Conservation (phyloP, 352 stramenopile species). For the Peronospora destructor region DNA sequence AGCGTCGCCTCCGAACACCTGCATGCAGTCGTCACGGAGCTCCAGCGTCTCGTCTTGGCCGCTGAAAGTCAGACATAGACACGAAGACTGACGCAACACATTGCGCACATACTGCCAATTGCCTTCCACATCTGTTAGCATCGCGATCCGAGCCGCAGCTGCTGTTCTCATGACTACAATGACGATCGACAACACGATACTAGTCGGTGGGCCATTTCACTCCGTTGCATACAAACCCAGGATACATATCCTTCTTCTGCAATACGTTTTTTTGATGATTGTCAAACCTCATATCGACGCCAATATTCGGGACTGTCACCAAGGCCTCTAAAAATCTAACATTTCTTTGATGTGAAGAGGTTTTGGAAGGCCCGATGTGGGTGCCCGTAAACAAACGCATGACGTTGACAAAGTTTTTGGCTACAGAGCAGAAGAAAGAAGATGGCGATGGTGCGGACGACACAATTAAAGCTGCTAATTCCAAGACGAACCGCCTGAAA, state of each 20-base stretch:
- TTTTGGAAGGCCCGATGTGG: constrained; percentile 62
- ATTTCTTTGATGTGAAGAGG: constrained; percentile 36
- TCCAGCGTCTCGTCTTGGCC: constrained; percentile 35
- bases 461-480: constrained; percentile 45
- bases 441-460: background rate
- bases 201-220: too few relatives aligned
- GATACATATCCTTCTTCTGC: too few relatives aligned
- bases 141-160: constrained; percentile 36
- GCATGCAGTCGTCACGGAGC: constrained; percentile 58
- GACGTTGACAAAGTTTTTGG: constrained; percentile 46
- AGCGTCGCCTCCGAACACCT: constrained; percentile 88
- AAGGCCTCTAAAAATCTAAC: too few relatives aligned
- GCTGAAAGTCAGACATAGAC: constrained; percentile 36
- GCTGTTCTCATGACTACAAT: constrained; percentile 6
- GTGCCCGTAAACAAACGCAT: constrained; percentile 48
- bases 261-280: too few relatives aligned
- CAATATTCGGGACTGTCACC: too few relatives aligned
- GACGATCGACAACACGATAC: too few relatives aligned
- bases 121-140: constrained; percentile 75
- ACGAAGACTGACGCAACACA: constrained; percentile 51
- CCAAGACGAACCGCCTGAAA: constrained; percentile 76
- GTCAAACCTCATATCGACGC: too few relatives aligned
- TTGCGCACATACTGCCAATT: constrained; percentile 77
- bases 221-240: too few relatives aligned
- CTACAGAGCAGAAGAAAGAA: constrained; percentile 15